Evolutionary conservation across 2,329 filamentous ascomycete genomes (phyloP).

Genomic region (Ophiostoma australiae): DNA sequence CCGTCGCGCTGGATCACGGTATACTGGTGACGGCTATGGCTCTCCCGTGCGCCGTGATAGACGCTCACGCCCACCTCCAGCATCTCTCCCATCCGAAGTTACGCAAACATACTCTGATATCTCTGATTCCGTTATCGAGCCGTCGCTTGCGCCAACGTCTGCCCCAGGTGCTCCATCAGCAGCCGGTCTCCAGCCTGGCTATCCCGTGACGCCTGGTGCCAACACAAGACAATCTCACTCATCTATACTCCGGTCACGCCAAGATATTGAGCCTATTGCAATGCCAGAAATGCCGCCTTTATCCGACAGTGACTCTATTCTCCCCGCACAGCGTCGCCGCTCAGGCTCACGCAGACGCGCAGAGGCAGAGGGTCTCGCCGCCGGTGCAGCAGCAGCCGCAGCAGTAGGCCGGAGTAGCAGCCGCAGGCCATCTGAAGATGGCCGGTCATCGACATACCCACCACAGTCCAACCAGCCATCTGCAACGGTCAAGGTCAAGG

Average conservation of each 20-base stretch:
- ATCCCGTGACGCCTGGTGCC: slow-evolving; percentile 16
- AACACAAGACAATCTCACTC: slow-evolving; percentile 19
- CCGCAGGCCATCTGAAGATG: slow-evolving; percentile 19
- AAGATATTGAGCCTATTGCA: slow-evolving; percentile 35
- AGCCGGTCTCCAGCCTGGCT: slow-evolving; percentile 26
- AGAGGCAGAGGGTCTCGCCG: slow-evolving; percentile 44
- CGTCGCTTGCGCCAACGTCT: slow-evolving; percentile 22
- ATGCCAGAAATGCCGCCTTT: slow-evolving; percentile 56
- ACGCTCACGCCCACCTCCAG: slow-evolving; percentile 33
- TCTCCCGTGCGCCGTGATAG: slow-evolving; percentile 43
- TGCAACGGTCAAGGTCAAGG: slow-evolving; percentile 52
- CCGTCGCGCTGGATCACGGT: slow-evolving; percentile 54
- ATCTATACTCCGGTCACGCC: slow-evolving; percentile 41
- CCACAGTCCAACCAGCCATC: slow-evolving; percentile 42
- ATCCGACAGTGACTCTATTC: slow-evolving; percentile 43
- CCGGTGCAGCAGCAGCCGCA: slow-evolving; percentile 33
- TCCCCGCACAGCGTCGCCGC: slow-evolving; percentile 40
- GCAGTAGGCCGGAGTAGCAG: slow-evolving; percentile 26
- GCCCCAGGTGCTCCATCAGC: background rate
- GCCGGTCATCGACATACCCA: slow-evolving; percentile 11
- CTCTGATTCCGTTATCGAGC: slow-evolving; percentile 39
- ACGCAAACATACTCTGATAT: slow-evolving; percentile 28
- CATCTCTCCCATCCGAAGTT: slow-evolving; percentile 26
- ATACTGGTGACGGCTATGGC: slow-evolving; percentile 62
- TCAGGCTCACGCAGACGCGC: slow-evolving; percentile 44